Percentiles rank a stretch among this genome's conserved stretches.
phyloP scores from a whole-genome alignment of 2,329 filamentous ascomycete genomes.

The Cladosporium colombiae region DNA sequence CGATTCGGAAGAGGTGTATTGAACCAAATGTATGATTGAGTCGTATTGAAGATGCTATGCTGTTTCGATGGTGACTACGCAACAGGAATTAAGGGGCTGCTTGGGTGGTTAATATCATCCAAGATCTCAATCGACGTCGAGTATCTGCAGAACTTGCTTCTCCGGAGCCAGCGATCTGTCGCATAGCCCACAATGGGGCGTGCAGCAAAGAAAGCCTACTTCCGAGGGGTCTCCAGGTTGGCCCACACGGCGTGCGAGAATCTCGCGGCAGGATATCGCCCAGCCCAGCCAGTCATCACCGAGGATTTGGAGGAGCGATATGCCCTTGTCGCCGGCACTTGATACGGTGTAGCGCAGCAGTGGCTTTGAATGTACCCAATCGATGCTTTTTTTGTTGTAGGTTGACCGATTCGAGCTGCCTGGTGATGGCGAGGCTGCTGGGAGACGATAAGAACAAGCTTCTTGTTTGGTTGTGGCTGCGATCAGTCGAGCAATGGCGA shows the following conservation, averaged over 20 bases:
- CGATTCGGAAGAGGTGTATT: neutral
- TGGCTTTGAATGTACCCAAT: neutral
- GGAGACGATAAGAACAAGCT: constrained; percentile 1
- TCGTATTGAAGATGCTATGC: constrained; percentile 1
- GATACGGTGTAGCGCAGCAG: neutral
- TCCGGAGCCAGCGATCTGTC: constrained; percentile 14
- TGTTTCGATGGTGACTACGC: neutral
- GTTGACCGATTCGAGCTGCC: neutral
- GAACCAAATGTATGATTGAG: neutral
- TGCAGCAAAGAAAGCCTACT: constrained; percentile 7
- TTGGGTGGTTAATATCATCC: constrained; percentile 6
- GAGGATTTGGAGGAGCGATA: constrained; percentile 12
- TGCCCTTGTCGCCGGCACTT: neutral
- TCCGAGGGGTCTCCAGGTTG: constrained; percentile 19
- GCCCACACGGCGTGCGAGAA: constrained; percentile 1
- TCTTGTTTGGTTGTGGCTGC: constrained; percentile 1
- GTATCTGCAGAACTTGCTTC: constrained; percentile 8
- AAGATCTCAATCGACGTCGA: constrained; percentile 7
- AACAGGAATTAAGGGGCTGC: neutral
- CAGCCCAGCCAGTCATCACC: constrained; percentile 3
- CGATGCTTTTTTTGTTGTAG: neutral
- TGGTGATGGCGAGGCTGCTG: neutral
- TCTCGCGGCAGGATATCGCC: constrained; percentile 14
- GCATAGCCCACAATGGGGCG: neutral
- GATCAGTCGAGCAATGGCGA: neutral